Evolutionary conservation across 345 rosid species (phyloP), one percentile per base, ranked within the genome.

Genomic region (Aethionema arabicum): DNA sequence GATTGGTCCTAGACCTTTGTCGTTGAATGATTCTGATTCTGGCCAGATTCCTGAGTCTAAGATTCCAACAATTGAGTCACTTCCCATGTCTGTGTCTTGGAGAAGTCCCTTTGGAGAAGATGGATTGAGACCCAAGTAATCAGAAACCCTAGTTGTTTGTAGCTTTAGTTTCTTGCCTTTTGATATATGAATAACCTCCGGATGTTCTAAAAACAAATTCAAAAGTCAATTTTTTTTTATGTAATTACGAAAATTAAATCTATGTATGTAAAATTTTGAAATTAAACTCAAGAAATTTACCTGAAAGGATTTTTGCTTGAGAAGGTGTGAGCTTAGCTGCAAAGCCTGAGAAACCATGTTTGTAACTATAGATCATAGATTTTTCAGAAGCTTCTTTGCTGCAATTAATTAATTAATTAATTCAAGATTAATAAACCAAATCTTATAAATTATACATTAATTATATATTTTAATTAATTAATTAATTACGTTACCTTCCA

Each of bases 281-380:
- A 21, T 21, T 2, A 21, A 21, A 59, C 72, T 42, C 6, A 46
- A 29, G 21, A 48, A n/a, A 8, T 37, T 15, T 72, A 85, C 88
- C 81, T 3, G 82, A 66, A 11, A 88, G 76, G 58, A 73, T 53
- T 52, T 59, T 83, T 11, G 85, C 88, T 73, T 82, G 83, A 42
- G 81, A 68, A 52, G 78, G 69, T 11, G 88, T 79, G 35, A 88
- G 82, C 73, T 77, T 75, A 10, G 86, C 95, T 47, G 95, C 85
- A 67, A 87, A 87, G 29, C 91, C 91, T 4, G 91, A 85, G 66
- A 87, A 85, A 39, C 85, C 85, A 73, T 85, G 87, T 73, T 76
- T 80, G 69, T 83, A 87, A 72, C 85, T 83, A 70, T 87, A 83
- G 59, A 87, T 79, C 78, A 87, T 77, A 66, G 63, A 74, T 61